These are phyloP conservation scores for Osmozyma mogii DNA, from an alignment of 805 yeast genomes.

Conservation along the genomic window DNA sequence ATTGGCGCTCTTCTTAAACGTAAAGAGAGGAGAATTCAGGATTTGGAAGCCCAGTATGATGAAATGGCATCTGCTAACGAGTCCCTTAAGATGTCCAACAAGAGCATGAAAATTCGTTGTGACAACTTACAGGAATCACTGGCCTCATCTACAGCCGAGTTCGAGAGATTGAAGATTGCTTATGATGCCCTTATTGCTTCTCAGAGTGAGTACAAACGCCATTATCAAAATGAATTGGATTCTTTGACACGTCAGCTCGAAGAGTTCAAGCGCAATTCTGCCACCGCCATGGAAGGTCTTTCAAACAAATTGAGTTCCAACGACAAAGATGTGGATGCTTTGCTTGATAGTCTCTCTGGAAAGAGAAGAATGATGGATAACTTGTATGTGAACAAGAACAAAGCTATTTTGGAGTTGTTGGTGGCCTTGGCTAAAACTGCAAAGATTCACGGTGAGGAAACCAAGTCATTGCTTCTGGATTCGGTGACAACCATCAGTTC, in stretches of 20 bases:
- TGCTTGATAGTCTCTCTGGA: slow-evolving; percentile 40
- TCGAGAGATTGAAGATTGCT: slow-evolving; percentile 47
- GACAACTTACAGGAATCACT: slow-evolving; percentile 41
- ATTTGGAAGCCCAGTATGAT: slow-evolving; percentile 52
- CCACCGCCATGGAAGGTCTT: slow-evolving; percentile 28
- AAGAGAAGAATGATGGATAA: slow-evolving; percentile 43
- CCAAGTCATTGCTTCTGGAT: slow-evolving; percentile 36
- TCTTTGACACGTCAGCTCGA: slow-evolving; percentile 30
- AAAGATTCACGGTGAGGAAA: slow-evolving; percentile 41
- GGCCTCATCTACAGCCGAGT: slow-evolving; percentile 39
- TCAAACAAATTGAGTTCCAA: slow-evolving; percentile 30
- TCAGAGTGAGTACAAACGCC: slow-evolving; percentile 44
- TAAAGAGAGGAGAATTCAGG: slow-evolving; percentile 61
- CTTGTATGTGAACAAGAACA: slow-evolving; percentile 41
- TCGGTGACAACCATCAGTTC: slow-evolving; percentile 38
- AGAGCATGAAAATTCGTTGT: slow-evolving; percentile 43
- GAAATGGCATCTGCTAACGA: slow-evolving; percentile 42
- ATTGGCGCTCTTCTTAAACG: slow-evolving; percentile 59
- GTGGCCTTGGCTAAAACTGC: slow-evolving; percentile 37
- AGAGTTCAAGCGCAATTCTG: slow-evolving; percentile 27
- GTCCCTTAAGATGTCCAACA: slow-evolving; percentile 39
- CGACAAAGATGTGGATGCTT: slow-evolving; percentile 43
- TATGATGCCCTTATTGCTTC: slow-evolving; percentile 49
- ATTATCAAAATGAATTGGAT: slow-evolving; percentile 38
- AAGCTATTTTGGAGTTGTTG: slow-evolving; percentile 34